These are phyloP conservation scores for Penicillium sp. DNA, from an alignment of 2,329 filamentous ascomycete species.

Conservation along the genomic window DNA sequence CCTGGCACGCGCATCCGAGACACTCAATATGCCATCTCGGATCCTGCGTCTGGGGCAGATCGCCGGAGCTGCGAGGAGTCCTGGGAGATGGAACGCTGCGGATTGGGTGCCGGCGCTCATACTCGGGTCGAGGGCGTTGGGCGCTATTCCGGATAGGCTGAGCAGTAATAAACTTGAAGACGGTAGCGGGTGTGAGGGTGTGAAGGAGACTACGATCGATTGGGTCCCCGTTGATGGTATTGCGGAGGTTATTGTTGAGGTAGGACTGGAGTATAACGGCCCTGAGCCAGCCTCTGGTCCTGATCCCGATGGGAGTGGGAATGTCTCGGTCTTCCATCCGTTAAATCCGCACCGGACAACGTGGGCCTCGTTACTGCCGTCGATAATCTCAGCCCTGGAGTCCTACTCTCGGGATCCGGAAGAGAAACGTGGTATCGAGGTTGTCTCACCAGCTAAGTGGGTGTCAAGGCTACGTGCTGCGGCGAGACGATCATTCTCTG, in stretches of 20 bases:
- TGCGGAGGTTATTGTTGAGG: slow-evolving; percentile 5
- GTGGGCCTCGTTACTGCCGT: neutral
- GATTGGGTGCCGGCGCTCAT: slow-evolving; percentile 53
- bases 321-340: neutral
- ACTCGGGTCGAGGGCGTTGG: slow-evolving; percentile 43
- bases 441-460: neutral
- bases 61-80: slow-evolving; percentile 27
- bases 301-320: neutral
- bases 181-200: neutral
- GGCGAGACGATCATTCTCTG: neutral
- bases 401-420: neutral
- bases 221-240: slow-evolving; percentile 4
- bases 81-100: slow-evolving; percentile 45
- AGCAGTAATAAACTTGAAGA: neutral
- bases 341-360: slow-evolving; percentile 1
- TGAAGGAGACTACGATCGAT: neutral
- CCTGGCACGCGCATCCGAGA: slow-evolving; percentile 26
- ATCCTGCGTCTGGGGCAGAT: slow-evolving; percentile 38
- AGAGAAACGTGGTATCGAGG: neutral
- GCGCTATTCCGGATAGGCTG: slow-evolving; percentile 42
- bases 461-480: neutral
- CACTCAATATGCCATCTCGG: slow-evolving; percentile 15
- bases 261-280: neutral
- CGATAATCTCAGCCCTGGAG: neutral
- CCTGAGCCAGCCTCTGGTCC: neutral